Evolutionary conservation across 1,139 yeast genomes (phyloP), one percentile per base, ranked within the genome.

Genomic region (Nakaseomyces bracarensis): DNA sequence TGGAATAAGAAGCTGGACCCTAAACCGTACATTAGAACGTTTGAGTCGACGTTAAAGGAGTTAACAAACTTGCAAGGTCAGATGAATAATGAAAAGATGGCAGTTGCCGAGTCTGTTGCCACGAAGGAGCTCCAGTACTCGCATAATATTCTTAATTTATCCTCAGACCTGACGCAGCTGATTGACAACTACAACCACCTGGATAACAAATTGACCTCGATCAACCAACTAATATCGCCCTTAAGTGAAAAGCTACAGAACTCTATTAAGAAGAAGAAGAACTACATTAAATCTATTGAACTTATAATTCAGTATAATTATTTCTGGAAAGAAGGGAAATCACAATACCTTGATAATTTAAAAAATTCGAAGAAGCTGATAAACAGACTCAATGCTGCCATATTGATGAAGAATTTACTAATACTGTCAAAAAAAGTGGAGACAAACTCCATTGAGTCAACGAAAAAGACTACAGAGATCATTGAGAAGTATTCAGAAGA

Each of bases 11-110:
- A 54, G 58, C 61, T 82, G 43, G 96, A 91, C 59, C 96, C 98
- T 1, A 87, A 85, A 53, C 98, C 98, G 1, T 89, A 85, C 59
- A 91, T 91, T 42, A 74, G 96, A 54, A 85, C 96, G 0, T 89
- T 91, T 62, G 97, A 89, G 61, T 78, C 91, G 1, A 86, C 93
- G 1, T 67, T 87, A 37, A 71, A 79, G 42, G 93, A 85, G 56
- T 66, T 86, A 48, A 75, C 79, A 52, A 70, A 70, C 40, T 63
- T 87, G 37, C 71, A 71, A 40, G 69, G 69, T 1, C 79, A 79
- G 39, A 77, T 87, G 1, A 60, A 66, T 6, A 58, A 62, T 10
- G 71, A 70, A 44, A 77, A 75, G 47, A 65, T 61, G 1, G 65
- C 63, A 13, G 67, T 78, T 23, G 82, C 74, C 38, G 66, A 65